Conservation (phyloP, 495 filamentous ascomycete genomes). For the Hypoxylon fuscum region DNA sequence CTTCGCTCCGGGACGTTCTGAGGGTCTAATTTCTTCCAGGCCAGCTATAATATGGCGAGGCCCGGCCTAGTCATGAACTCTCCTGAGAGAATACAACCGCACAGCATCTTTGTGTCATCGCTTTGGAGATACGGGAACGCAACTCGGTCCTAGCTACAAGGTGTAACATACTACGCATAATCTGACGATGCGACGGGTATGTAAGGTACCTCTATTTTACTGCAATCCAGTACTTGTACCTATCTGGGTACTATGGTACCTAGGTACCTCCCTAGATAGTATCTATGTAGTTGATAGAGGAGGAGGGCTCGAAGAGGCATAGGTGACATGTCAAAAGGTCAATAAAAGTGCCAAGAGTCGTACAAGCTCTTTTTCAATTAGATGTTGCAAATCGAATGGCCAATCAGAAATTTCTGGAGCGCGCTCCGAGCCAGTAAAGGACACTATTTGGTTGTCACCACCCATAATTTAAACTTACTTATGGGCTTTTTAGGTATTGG, state of each 20-base stretch:
- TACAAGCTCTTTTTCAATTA: slow-evolving; percentile 17
- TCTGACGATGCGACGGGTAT: too few species aligned
- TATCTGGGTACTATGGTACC: too few species aligned
- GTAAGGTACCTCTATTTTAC: too few species aligned
- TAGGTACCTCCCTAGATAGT: too few species aligned
- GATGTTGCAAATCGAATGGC: neutral
- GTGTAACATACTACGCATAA: too few species aligned
- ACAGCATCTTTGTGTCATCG: too few species aligned
- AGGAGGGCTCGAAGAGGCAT: slow-evolving; percentile 12
- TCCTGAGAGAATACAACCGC: slow-evolving; percentile 7
- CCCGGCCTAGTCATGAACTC: slow-evolving; percentile 15
- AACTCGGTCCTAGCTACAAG: too few species aligned
- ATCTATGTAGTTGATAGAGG: slow-evolving; percentile 3
- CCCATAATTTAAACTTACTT: too few species aligned
- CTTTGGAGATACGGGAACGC: too few species aligned
- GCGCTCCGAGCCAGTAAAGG: slow-evolving; percentile 27
- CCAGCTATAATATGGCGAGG: slow-evolving; percentile 7
- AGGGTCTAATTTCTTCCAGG: slow-evolving; percentile 27
- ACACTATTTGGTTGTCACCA: neutral
- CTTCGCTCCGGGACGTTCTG: slow-evolving; percentile 25
- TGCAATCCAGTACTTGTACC: too few species aligned
- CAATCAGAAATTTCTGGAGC: slow-evolving; percentile 26
- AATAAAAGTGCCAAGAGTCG: slow-evolving; percentile 13
- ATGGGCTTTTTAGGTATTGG: too few species aligned
- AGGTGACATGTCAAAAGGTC: slow-evolving; percentile 13